Evolutionary conservation across 208 protist species (phyloP).

Genomic region (Trypanosoma scelopori): DNA sequence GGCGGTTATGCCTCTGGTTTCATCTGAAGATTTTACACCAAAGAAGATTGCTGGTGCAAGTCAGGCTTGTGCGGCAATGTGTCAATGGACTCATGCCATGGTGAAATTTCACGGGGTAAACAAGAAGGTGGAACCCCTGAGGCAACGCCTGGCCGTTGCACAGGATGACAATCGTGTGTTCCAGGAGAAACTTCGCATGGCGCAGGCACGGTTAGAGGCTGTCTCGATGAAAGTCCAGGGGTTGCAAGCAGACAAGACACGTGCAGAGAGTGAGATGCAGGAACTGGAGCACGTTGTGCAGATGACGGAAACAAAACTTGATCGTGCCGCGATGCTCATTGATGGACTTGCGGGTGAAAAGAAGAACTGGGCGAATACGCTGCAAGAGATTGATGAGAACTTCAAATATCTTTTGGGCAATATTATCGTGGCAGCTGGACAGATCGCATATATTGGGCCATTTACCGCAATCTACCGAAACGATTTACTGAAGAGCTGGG

Average conservation of each 20-base stretch:
- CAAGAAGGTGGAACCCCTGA: constrained; percentile 94
- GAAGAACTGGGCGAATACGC: constrained; percentile 89
- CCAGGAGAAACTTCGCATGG: constrained; percentile 87
- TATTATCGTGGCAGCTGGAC: constrained; percentile 94
- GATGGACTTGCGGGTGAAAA: constrained; percentile 97
- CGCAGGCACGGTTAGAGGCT: constrained; percentile 87
- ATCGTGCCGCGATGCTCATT: constrained; percentile 95
- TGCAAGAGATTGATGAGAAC: constrained; percentile 86
- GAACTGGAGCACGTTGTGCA: constrained; percentile 93
- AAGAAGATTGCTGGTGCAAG: constrained; percentile 94
- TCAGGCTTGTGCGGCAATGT: constrained; percentile 97
- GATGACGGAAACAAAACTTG: constrained; percentile 94
- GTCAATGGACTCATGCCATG: constrained; percentile 98
- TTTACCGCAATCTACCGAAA: constrained; percentile 95
- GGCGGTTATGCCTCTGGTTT: constrained; percentile 92
- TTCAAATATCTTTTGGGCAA: constrained; percentile 94
- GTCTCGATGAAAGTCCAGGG: constrained; percentile 92
- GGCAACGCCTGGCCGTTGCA: constrained; percentile 85
- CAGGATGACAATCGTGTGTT: constrained; percentile 93
- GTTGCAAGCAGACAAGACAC: constrained; percentile 93
- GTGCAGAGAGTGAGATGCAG: constrained; percentile 92
- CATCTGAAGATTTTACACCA: constrained; percentile 94
- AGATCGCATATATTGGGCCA: constrained; percentile 96
- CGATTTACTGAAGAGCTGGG: constrained; percentile 87
- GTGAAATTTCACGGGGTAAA: constrained; percentile 96